A percentile compares a stretch with the other conserved stretches of the same genome.
phyloP scores from a whole-genome alignment of 768 basidiomycete species.

The Grammothele lineata region DNA sequence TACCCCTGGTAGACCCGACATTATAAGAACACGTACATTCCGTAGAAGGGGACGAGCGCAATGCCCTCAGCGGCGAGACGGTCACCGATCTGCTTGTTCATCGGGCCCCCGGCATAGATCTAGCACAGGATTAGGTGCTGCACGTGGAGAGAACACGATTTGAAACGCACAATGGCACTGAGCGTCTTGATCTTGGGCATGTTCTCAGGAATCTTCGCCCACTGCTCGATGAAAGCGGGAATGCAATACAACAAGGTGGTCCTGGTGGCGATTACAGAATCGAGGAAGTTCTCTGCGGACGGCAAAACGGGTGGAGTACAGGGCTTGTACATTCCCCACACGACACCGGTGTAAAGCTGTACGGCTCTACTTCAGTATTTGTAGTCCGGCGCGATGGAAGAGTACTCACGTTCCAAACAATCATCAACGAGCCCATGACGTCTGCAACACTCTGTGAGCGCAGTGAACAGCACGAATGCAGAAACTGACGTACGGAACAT shows the following conservation, averaged over 20 bases:
- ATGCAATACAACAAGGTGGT: neutral
- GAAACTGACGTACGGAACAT: constrained; percentile 23
- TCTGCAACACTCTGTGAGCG: neutral
- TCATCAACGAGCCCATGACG: neutral
- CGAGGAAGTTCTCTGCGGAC: neutral
- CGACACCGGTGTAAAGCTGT: neutral
- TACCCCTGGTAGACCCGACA: neutral
- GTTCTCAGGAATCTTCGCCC: neutral
- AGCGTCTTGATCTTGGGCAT: neutral
- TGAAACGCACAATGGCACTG: neutral
- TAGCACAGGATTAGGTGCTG: neutral
- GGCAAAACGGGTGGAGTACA: neutral
- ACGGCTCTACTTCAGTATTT: neutral
- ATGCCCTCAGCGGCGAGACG: neutral
- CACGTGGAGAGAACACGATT: neutral
- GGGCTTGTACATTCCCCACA: neutral
- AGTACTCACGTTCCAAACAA: neutral
- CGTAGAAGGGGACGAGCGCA: neutral
- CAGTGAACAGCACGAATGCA: neutral
- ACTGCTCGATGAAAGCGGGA: neutral
- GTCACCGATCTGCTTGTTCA: neutral
- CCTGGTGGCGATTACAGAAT: neutral
- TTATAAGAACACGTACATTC: neutral
- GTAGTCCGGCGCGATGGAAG: neutral
- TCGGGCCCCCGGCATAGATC: neutral